phyloP scores from a whole-genome alignment of 2,329 filamentous ascomycete genomes.

The Coleophoma eucalyptorum region DNA sequence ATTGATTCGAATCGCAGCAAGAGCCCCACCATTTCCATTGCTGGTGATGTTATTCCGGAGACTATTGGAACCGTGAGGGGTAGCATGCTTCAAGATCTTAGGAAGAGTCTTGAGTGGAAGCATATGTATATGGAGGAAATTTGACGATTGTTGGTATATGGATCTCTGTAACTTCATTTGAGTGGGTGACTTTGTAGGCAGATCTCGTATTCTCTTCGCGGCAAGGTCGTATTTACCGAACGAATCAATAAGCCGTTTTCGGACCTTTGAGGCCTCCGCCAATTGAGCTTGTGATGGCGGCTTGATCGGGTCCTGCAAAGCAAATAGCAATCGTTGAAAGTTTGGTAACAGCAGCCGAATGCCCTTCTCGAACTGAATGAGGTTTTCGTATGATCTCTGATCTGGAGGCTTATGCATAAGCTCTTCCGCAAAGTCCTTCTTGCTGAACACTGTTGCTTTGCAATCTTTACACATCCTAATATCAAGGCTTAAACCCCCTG shows the following conservation, averaged over 20 bases:
- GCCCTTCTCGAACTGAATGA: conserved; percentile 67
- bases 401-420: conserved; percentile 54
- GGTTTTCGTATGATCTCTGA: conserved; percentile 62
- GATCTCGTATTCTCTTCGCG: conserved; percentile 63
- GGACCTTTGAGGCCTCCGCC: conserved; percentile 65
- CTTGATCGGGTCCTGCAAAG: conserved; percentile 63
- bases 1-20: conserved; percentile 57
- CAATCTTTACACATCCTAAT: conserved; percentile 93
- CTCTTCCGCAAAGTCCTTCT: conserved; percentile 61
- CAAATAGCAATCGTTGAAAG: conserved; percentile 62
- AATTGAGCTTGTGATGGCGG: conserved; percentile 45
- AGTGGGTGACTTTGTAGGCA: conserved; percentile 59
- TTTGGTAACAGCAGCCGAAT: conserved; percentile 65
- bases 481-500: conserved; percentile 66
- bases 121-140: conserved; percentile 71
- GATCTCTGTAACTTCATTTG: conserved; percentile 64
- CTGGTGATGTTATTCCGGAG: conserved; percentile 25
- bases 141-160: conserved; percentile 65
- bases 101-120: conserved; percentile 62
- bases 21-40: conserved; percentile 30
- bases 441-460: conserved; percentile 65
- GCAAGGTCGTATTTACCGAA: conserved; percentile 69
- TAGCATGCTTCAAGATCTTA: conserved; percentile 58
- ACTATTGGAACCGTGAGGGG: conserved; percentile 44
- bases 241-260: conserved; percentile 67